Percentiles rank a stretch among this genome's conserved stretches.
These are phyloP conservation scores for Rhynchosporium secalis DNA, from an alignment of 2,329 filamentous ascomycete genomes.

Conservation along the genomic window DNA sequence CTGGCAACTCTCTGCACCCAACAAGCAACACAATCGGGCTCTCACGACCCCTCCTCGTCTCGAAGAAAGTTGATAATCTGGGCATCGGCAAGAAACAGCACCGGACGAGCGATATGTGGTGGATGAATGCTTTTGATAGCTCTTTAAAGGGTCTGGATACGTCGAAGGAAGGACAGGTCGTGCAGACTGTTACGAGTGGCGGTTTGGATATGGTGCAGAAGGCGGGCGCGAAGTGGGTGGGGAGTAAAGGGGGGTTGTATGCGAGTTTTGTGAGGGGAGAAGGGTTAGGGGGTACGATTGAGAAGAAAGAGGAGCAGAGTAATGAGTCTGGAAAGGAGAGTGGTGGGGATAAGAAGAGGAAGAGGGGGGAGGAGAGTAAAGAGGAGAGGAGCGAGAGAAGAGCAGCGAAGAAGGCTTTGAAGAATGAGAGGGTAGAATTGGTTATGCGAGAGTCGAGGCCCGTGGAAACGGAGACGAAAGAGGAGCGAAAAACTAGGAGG, in stretches of 20 bases:
- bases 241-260: conserved; percentile 62
- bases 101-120: conserved; percentile 80
- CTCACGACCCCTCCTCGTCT: conserved; percentile 77
- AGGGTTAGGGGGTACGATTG: conserved; percentile 69
- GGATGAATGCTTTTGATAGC: conserved; percentile 91
- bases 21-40: conserved; percentile 73
- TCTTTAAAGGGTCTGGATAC: conserved; percentile 79
- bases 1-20: conserved; percentile 83
- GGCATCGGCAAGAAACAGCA: conserved; percentile 78
- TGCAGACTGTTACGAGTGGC: conserved; percentile 56
- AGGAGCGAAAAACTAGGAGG: conserved; percentile 16
- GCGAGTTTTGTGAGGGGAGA: conserved; percentile 83
- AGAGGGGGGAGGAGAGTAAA: conserved; percentile 39
- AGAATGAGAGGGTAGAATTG: conserved; percentile 29
- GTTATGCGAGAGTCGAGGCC: conserved; percentile 31
- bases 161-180: conserved; percentile 53
- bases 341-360: conserved; percentile 34
- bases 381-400: conserved; percentile 44
- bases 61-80: conserved; percentile 76
- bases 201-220: conserved; percentile 58
- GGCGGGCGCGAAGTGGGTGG: conserved; percentile 58
- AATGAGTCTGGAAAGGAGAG: conserved; percentile 23
- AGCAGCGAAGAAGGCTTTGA: conserved; percentile 41
- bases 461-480: conserved; percentile 35
- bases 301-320: conserved; percentile 27